phyloP scores from a whole-genome alignment of 306 rosid genomes.

The Cucurbita moschata region DNA sequence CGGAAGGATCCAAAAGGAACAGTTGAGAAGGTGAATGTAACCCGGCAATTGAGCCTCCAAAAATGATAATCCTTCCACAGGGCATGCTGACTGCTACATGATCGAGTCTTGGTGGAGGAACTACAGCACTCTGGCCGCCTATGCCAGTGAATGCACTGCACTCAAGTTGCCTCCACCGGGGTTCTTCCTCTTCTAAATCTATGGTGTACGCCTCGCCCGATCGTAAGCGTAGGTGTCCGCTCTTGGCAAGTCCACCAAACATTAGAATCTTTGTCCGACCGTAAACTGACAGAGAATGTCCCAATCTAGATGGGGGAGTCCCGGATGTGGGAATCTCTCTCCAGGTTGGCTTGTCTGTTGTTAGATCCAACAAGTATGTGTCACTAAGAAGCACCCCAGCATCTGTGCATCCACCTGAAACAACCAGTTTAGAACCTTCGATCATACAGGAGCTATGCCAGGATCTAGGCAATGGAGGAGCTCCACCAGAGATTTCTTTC shows the following conservation, averaged over 20 bases:
- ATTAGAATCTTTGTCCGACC: conserved; percentile 76
- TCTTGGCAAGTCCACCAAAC: conserved; percentile 97
- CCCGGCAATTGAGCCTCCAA: conserved; percentile 89
- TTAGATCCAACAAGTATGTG: conserved; percentile 68
- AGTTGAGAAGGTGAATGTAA: conserved; percentile 96
- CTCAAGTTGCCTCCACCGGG: conserved; percentile 83
- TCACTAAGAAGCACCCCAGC: conserved; percentile 86
- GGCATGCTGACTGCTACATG: conserved; percentile 99
- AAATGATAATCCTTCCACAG: conserved; percentile 88
- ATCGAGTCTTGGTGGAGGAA: conserved; percentile 90
- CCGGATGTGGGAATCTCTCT: conserved; percentile 75
- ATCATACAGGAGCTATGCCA: conserved; percentile 97
- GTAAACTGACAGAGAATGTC: conserved; percentile 87
- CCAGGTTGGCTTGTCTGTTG: conserved; percentile 64
- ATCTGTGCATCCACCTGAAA: conserved; percentile 92
- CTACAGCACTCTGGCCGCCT: conserved; percentile 67
- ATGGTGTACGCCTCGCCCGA: conserved; percentile 88
- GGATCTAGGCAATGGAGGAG: conserved; percentile 88
- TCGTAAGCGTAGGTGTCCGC: conserved; percentile 71
- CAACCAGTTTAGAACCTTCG: conserved; percentile 89
- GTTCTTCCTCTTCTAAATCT: conserved; percentile 66
- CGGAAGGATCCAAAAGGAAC: conserved; percentile 87
- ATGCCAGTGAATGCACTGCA: conserved; percentile 51
- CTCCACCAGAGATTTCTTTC: conserved; percentile 75
- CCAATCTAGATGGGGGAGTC: conserved; percentile 86